Evolutionary conservation across 164 flowering plant genomes (phyloP).

Genomic region (Stephania yunnanensis): DNA sequence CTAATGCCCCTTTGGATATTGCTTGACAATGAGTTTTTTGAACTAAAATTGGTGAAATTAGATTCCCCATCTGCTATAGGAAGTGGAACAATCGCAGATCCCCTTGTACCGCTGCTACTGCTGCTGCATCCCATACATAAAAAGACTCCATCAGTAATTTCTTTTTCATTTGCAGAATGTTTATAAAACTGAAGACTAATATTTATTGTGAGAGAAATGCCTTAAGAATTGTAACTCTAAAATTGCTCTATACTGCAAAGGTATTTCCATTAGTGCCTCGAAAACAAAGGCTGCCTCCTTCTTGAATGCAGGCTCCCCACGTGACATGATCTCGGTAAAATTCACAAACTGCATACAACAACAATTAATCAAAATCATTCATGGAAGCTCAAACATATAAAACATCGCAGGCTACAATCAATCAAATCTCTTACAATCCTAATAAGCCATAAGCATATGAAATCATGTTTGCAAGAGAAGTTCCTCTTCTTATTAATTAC

Average conservation of each 20-base stretch:
- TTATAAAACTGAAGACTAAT: background rate
- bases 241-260: slow-evolving; percentile 46
- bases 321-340: slow-evolving; percentile 46
- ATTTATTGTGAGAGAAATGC: slow-evolving; percentile 16
- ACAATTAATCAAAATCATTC: background rate
- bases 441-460: background rate
- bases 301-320: slow-evolving; percentile 15
- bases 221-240: slow-evolving; percentile 38
- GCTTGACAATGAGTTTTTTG: slow-evolving; percentile 10
- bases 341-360: slow-evolving; percentile 46
- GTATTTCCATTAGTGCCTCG: slow-evolving; percentile 51
- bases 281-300: slow-evolving; percentile 53
- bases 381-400: background rate
- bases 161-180: background rate
- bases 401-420: background rate
- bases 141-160: background rate
- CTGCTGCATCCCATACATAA: slow-evolving; percentile 16
- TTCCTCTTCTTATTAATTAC: slow-evolving; percentile 20
- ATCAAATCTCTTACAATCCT: background rate
- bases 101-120: slow-evolving; percentile 22
- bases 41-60: slow-evolving; percentile 4
- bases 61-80: slow-evolving; percentile 25
- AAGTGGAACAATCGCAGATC: slow-evolving; percentile 12
- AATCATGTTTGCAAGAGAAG: background rate
- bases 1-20: slow-evolving; percentile 15